Percentiles rank a stretch among this genome's conserved stretches.
These are phyloP conservation scores for Ophiostoma sp. DNA, from an alignment of 2,329 filamentous ascomycete genomes.

Conservation along the genomic window DNA sequence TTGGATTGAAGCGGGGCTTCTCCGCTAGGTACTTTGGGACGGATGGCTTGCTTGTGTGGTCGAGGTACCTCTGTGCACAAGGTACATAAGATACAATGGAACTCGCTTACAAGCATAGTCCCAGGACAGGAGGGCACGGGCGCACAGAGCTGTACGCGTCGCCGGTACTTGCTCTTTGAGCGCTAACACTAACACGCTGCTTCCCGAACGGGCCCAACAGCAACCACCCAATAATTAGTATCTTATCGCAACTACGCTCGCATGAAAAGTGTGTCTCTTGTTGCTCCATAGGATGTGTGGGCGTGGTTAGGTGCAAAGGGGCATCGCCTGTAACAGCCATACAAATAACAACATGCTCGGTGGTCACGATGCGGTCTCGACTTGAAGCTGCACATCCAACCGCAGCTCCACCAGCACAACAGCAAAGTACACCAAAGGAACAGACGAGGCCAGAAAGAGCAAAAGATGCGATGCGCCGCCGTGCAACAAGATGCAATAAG, in stretches of 20 bases:
- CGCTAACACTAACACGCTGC: slow-evolving; percentile 4
- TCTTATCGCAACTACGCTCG: too few relatives aligned
- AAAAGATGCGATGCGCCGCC: background rate
- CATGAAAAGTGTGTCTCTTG: too few relatives aligned
- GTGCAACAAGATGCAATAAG: background rate
- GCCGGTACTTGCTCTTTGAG: background rate
- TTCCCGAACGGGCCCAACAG: background rate
- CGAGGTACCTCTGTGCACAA: background rate
- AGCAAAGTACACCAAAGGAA: background rate
- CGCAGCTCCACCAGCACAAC: background rate
- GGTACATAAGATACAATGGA: background rate
- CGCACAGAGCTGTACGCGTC: background rate
- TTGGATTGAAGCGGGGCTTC: background rate
- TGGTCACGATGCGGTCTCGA: background rate
- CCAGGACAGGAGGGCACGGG: background rate
- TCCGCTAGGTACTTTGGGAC: background rate
- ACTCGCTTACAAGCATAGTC: background rate
- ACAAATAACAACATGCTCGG: background rate
- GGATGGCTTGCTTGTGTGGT: background rate
- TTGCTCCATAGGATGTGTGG: background rate
- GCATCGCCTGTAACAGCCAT: background rate
- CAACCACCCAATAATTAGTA: background rate
- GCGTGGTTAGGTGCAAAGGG: background rate
- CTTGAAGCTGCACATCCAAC: background rate
- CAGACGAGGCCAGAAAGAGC: background rate